Conservation (phyloP, 192 early-diverging fungal genomes). For the Umbelopsis vinacea region DNA sequence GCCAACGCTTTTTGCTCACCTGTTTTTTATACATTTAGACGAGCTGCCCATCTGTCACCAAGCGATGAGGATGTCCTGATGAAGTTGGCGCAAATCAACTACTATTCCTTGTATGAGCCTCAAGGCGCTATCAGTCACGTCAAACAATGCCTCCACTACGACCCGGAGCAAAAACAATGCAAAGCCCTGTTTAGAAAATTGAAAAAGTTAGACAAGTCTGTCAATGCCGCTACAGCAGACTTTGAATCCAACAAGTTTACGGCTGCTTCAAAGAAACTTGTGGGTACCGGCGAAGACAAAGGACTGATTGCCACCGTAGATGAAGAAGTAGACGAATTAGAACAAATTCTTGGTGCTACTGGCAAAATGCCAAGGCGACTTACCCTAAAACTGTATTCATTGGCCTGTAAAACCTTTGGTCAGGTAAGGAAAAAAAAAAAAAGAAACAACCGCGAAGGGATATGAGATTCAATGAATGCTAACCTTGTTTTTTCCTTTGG, state of each 20-base stretch:
- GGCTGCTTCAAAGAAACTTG: slow-evolving; percentile 58
- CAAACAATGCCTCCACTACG: slow-evolving; percentile 87
- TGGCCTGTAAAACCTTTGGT: slow-evolving; percentile 65
- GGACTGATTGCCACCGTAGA: slow-evolving; percentile 40
- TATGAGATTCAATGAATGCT: background rate
- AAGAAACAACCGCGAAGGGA: too few relatives aligned
- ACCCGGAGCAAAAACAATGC: slow-evolving; percentile 92
- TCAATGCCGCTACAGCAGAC: slow-evolving; percentile 63
- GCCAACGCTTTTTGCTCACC: too few relatives aligned
- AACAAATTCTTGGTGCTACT: slow-evolving; percentile 27
- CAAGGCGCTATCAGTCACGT: slow-evolving; percentile 67
- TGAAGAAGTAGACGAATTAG: slow-evolving; percentile 27
- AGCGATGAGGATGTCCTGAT: slow-evolving; percentile 64
- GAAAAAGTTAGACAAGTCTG: slow-evolving; percentile 76
- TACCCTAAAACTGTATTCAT: slow-evolving; percentile 49
- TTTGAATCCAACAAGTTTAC: slow-evolving; percentile 62
- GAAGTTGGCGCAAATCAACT: slow-evolving; percentile 74
- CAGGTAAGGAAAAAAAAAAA: slow-evolving; percentile 40
- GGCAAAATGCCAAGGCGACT: slow-evolving; percentile 45
- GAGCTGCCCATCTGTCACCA: slow-evolving; percentile 76
- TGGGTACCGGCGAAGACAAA: slow-evolving; percentile 42
- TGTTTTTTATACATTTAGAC: slow-evolving; percentile 44
- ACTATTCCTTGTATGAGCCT: slow-evolving; percentile 69
- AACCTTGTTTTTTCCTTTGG: slow-evolving; percentile 31
- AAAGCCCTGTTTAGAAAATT: slow-evolving; percentile 73